Percentiles rank a stretch among this genome's conserved stretches.
phyloP scores from a whole-genome alignment of 73 alveolate genomes.

The Paramecium bursaria region DNA sequence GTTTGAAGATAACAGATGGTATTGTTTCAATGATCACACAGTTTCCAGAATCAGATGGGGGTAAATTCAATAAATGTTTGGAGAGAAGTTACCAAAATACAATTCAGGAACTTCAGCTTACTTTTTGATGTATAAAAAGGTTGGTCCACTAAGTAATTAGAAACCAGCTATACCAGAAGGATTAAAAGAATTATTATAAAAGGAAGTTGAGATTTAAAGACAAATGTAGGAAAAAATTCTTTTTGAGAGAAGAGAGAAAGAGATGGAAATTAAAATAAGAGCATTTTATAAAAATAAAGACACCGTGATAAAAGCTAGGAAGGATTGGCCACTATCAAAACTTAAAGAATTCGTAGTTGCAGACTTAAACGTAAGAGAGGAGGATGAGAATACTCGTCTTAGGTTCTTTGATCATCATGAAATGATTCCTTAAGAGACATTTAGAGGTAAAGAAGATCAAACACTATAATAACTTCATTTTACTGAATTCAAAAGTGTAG shows the following conservation, averaged over 20 bases:
- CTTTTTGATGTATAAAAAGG: slow-evolving; percentile 90
- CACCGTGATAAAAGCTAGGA: neutral
- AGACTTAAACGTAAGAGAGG: slow-evolving; percentile 52
- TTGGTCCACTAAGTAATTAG: slow-evolving; percentile 53
- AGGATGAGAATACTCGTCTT: slow-evolving; percentile 56
- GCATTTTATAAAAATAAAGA: slow-evolving; percentile 52
- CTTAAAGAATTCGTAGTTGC: slow-evolving; percentile 29
- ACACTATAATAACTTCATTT: slow-evolving; percentile 39
- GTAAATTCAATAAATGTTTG: slow-evolving; percentile 78
- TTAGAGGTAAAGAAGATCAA: slow-evolving; percentile 33
- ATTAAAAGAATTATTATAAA: slow-evolving; percentile 71
- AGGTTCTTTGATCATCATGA: slow-evolving; percentile 57
- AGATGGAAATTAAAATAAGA: slow-evolving; percentile 51
- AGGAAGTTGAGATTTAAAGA: slow-evolving; percentile 76
- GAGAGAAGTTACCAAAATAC: slow-evolving; percentile 77
- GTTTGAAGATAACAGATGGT: slow-evolving; percentile 93
- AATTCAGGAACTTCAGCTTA: slow-evolving; percentile 85
- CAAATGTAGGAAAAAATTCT: slow-evolving; percentile 75
- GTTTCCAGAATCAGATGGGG: slow-evolving; percentile 81
- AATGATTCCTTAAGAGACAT: slow-evolving; percentile 60
- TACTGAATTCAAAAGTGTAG: slow-evolving; percentile 49
- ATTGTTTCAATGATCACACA: slow-evolving; percentile 88
- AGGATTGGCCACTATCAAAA: neutral
- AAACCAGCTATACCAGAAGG: slow-evolving; percentile 71
- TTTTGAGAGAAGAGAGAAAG: slow-evolving; percentile 45